Percentiles rank a stretch among this genome's conserved stretches.
These are phyloP conservation scores for Phytopythium cucurbitacearum DNA, from an alignment of 352 stramenopile species.

Conservation along the genomic window DNA sequence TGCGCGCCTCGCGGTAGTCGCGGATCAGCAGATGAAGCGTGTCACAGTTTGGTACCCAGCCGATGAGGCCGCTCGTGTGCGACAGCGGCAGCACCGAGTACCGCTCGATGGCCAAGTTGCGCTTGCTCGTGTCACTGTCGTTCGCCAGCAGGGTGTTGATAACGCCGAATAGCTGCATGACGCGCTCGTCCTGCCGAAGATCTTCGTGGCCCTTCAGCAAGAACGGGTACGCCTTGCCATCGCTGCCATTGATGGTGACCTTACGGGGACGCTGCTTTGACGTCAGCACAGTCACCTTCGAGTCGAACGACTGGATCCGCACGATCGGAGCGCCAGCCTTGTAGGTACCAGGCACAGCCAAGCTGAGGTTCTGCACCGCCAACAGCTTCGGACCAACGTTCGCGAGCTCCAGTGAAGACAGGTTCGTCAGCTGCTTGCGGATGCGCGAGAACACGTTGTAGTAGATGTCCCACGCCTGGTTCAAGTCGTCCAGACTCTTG, in stretches of 20 bases:
- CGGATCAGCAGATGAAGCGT: conserved; percentile 99
- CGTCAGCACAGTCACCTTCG: conserved; percentile 95
- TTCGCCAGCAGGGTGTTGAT: conserved; percentile 99
- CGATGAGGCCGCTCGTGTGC: conserved; percentile 98
- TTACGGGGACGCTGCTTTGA: conserved; percentile 99
- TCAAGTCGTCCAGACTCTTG: conserved; percentile 78
- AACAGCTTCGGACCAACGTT: conserved; percentile 97
- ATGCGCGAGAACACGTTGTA: conserved; percentile 97
- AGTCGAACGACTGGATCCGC: conserved; percentile 92
- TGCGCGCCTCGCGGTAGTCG: conserved; percentile 92
- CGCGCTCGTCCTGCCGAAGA: conserved; percentile 99
- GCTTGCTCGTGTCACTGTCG: conserved; percentile 96
- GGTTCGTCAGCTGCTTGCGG: conserved; percentile 89
- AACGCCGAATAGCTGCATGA: conserved; percentile 99
- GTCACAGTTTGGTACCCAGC: conserved; percentile 99
- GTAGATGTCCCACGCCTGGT: conserved; percentile 98
- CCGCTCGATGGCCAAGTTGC: conserved; percentile 97
- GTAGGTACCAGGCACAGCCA: conserved; percentile 95
- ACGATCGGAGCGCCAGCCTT: conserved; percentile 83
- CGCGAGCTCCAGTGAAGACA: conserved; percentile 96
- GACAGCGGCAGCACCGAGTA: conserved; percentile 99
- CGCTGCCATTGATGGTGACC: conserved; percentile 97
- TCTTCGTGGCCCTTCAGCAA: conserved; percentile 99
- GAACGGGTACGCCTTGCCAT: conserved; percentile 99
- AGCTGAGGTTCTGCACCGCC: conserved; percentile 90